phyloP scores from a whole-genome alignment of 306 rosid species.

The Lathyrus tuberosus region DNA sequence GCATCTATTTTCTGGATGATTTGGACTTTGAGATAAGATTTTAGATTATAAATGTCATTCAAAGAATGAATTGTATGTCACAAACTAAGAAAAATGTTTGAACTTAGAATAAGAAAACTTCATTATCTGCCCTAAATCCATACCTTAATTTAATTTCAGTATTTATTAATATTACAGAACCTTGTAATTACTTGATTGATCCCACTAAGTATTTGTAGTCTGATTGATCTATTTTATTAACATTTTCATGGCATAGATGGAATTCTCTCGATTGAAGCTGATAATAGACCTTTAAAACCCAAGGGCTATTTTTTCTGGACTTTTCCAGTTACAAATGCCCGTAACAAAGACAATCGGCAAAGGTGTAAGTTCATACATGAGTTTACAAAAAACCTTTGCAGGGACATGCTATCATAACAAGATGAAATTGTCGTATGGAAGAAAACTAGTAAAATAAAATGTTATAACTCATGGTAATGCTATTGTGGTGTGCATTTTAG shows the following conservation, averaged over 20 bases:
- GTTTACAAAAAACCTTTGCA: conserved; percentile 78
- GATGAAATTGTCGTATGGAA: conserved; percentile 97
- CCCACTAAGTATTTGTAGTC: no score
- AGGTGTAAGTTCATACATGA: conserved; percentile 64
- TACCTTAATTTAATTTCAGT: background rate
- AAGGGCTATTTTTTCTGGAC: conserved; percentile 99
- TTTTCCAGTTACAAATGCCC: conserved; percentile 71
- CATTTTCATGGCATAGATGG: conserved; percentile 66
- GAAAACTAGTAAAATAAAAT: conserved; percentile 83
- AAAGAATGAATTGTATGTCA: conserved; percentile 19
- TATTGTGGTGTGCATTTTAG: conserved; percentile 21
- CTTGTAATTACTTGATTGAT: conserved; percentile 29
- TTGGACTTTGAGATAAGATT: conserved; percentile 25
- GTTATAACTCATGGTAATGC: conserved; percentile 79
- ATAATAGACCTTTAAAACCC: conserved; percentile 88
- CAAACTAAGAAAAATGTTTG: conserved; percentile 29
- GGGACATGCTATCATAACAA: conserved; percentile 89
- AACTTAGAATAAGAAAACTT: conserved; percentile 28
- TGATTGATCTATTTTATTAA: background rate
- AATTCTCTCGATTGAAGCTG: conserved; percentile 84
- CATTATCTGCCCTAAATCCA: no score
- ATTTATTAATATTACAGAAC: conserved; percentile 25
- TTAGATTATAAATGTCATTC: conserved; percentile 23
- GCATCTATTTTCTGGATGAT: conserved; percentile 20
- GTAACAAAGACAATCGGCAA: conserved; percentile 70